A percentile compares a stretch with the other conserved stretches of the same genome.
Evolutionary conservation across 441 rosid species (phyloP).

Genomic region (Raphanus hybrid): DNA sequence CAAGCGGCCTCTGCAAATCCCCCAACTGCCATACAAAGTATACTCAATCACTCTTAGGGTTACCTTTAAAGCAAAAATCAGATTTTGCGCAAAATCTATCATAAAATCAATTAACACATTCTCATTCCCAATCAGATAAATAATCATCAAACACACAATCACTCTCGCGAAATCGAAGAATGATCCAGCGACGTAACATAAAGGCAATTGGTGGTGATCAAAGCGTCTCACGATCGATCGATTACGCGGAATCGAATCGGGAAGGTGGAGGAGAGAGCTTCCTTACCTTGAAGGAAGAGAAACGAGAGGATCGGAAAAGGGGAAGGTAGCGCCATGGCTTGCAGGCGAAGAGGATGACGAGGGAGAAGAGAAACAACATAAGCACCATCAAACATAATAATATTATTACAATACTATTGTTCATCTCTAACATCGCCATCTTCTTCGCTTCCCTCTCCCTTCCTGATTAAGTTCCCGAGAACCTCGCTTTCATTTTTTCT

Average conservation of each 20-base stretch:
- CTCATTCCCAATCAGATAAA: background rate
- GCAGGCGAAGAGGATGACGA: constrained; percentile 73
- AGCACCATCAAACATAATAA: constrained; percentile 47
- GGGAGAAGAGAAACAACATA: constrained; percentile 59
- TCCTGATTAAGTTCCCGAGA: too few relatives aligned
- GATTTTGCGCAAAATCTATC: background rate
- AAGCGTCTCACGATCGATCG: background rate
- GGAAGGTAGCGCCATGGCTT: constrained; percentile 87
- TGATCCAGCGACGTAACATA: too few relatives aligned
- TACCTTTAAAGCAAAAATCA: background rate
- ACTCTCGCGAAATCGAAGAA: background rate
- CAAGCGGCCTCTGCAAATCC: constrained; percentile 82
- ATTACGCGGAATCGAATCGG: background rate
- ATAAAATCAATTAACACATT: too few relatives aligned
- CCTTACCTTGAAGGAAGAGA: constrained; percentile 59
- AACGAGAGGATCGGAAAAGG: constrained; percentile 49
- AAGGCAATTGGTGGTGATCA: background rate
- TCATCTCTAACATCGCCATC: constrained; percentile 63
- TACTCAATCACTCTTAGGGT: background rate
- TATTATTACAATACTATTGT: constrained; percentile 49
- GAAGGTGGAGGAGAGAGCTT: background rate
- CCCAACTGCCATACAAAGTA: constrained; percentile 47
- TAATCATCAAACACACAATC: background rate
- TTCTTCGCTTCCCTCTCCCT: constrained; percentile 42
- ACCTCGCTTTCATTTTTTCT: background rate